Percentiles rank a stretch among this genome's conserved stretches.
Evolutionary conservation across 768 basidiomycete genomes (phyloP).

Genomic region (Lactifluus piperatus): DNA sequence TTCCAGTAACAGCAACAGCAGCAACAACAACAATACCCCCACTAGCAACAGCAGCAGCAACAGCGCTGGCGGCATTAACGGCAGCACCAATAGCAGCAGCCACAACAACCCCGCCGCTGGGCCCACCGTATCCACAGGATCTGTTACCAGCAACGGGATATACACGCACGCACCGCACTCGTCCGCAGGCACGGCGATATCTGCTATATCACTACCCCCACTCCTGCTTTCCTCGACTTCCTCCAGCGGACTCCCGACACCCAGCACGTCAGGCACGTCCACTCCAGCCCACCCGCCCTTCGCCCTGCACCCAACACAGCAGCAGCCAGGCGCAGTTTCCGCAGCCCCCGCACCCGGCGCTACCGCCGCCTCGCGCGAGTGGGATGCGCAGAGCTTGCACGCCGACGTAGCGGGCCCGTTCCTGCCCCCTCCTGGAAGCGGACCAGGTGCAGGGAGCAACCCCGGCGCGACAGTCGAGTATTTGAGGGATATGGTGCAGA

Average conservation of each 20-base stretch:
- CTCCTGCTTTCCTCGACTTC: constrained; percentile 7
- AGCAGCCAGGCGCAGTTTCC: background rate
- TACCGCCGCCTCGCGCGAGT: constrained; percentile 38
- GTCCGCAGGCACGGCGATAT: background rate
- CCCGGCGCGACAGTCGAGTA: constrained; percentile 67
- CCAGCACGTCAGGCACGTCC: constrained; percentile 21
- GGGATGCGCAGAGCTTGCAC: constrained; percentile 64
- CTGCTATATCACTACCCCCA: background rate
- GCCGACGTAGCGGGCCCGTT: constrained; percentile 28
- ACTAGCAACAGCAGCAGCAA: background rate
- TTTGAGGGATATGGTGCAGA: constrained; percentile 71
- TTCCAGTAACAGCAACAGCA: background rate
- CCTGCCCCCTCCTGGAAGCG: background rate
- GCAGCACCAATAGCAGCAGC: background rate
- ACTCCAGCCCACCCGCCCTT: constrained; percentile 21
- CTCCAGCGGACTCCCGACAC: constrained; percentile 16
- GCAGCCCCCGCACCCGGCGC: background rate
- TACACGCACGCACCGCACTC: background rate
- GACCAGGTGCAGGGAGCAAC: constrained; percentile 1
- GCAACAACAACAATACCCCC: background rate
- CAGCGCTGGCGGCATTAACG: background rate
- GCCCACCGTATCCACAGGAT: background rate
- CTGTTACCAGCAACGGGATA: background rate
- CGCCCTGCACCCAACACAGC: background rate
- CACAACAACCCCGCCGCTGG: background rate